Conservation (phyloP, 441 rosid species). For the Adansonia gregorii region DNA sequence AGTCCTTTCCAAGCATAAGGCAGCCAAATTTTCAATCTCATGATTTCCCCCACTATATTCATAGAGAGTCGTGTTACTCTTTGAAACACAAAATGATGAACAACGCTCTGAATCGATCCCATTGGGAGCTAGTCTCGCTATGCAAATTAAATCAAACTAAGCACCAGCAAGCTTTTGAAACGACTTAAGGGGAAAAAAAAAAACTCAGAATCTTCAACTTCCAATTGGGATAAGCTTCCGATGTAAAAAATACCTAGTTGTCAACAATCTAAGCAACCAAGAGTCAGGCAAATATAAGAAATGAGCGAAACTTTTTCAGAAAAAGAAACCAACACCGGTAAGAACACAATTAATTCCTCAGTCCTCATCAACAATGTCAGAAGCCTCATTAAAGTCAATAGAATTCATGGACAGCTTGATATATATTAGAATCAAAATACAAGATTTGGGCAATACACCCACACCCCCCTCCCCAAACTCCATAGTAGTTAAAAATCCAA, state of each 20-base stretch:
- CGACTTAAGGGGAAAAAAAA: background rate
- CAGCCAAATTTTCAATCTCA: slow-evolving; percentile 53
- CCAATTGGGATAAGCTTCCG: background rate
- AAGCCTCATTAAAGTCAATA: slow-evolving; percentile 16
- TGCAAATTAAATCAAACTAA: background rate
- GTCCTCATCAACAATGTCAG: slow-evolving; percentile 32
- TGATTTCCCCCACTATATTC: slow-evolving; percentile 55
- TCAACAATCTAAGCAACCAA: slow-evolving; percentile 31
- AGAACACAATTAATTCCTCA: slow-evolving; percentile 43
- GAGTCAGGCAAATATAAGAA: slow-evolving; percentile 27
- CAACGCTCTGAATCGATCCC: slow-evolving; percentile 56
- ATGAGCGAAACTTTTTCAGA: slow-evolving; percentile 33
- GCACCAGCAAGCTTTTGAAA: background rate
- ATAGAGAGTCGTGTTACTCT: slow-evolving; percentile 52
- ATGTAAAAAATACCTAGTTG: background rate
- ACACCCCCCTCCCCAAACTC: background rate
- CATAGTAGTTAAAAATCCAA: slow-evolving; percentile 30
- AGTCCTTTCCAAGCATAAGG: slow-evolving; percentile 57
- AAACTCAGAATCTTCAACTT: background rate
- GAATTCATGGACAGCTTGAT: background rate
- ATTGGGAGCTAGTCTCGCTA: slow-evolving; percentile 33
- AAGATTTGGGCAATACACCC: background rate
- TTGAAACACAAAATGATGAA: slow-evolving; percentile 67
- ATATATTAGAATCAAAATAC: background rate
- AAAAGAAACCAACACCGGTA: slow-evolving; percentile 39